Evolutionary conservation across 768 basidiomycete genomes (phyloP).

Genomic region (Pleurotus salmoneostramineus): DNA sequence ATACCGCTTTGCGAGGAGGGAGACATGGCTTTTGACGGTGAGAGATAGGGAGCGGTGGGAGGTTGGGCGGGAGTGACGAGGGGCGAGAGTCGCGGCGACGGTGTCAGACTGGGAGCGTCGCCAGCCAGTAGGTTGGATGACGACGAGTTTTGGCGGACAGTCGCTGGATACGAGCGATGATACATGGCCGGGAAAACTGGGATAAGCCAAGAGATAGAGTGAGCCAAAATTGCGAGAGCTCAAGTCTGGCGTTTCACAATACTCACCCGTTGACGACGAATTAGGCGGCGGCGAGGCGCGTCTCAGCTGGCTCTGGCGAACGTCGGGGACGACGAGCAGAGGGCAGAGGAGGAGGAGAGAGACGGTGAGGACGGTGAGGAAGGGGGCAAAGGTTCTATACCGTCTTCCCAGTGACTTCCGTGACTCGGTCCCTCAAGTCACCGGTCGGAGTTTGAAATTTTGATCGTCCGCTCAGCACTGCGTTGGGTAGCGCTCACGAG

Average conservation of each 20-base stretch:
- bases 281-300: not conserved
- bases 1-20: not conserved
- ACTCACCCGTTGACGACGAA: not conserved
- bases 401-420: no score
- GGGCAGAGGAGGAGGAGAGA: not conserved
- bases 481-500: no score
- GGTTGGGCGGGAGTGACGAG: not conserved
- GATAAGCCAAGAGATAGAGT: not conserved
- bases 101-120: not conserved
- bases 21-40: constrained; percentile 3
- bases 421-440: no score
- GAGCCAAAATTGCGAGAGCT: constrained; percentile 5
- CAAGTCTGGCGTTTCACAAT: not conserved
- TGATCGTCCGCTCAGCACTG: no score
- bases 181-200: constrained; percentile 5
- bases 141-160: constrained; percentile 8
- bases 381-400: not conserved
- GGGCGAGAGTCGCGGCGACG: constrained; percentile 2
- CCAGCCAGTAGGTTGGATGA: constrained; percentile 8
- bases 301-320: not conserved
- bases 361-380: not conserved
- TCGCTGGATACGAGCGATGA: constrained; percentile 8
- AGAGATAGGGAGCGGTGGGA: constrained; percentile 1
- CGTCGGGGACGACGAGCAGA: constrained; percentile 6
- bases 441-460: no score